A percentile compares a stretch with the other conserved stretches of the same genome.
Evolutionary conservation across 2,329 filamentous ascomycete species (phyloP).

Genomic region (Fusarium pseudocircinatum): DNA sequence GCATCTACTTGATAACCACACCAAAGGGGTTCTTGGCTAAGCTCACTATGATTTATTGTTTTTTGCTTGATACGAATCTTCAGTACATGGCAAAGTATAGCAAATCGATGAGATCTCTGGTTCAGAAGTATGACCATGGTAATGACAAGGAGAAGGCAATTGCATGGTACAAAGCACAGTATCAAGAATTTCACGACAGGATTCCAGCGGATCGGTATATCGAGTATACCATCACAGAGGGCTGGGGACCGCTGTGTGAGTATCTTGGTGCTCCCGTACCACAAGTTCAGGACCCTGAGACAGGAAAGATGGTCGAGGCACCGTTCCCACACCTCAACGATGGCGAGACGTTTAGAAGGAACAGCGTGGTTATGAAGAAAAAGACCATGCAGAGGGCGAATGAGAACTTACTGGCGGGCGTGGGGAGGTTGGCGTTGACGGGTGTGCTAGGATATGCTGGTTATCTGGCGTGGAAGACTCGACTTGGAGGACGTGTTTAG

Average conservation of each 20-base stretch:
- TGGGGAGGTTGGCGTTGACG: conserved; percentile 39
- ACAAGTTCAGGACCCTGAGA: conserved; percentile 43
- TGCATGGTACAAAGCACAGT: conserved; percentile 50
- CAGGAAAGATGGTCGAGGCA: conserved; percentile 45
- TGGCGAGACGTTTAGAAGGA: conserved; percentile 36
- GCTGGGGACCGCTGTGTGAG: conserved; percentile 55
- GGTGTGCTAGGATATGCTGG: conserved; percentile 44
- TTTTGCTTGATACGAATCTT: conserved; percentile 40
- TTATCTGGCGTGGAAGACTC: conserved; percentile 44
- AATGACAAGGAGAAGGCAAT: conserved; percentile 50
- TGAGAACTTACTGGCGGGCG: conserved; percentile 34
- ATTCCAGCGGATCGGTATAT: conserved; percentile 49
- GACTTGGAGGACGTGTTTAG: conserved; percentile 41
- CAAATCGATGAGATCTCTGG: conserved; percentile 39
- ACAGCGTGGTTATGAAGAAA: conserved; percentile 8
- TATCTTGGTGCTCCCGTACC: conserved; percentile 53
- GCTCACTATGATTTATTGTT: conserved; percentile 44
- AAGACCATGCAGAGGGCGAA: conserved; percentile 38
- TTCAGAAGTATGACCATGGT: conserved; percentile 46
- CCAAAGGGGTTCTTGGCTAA: conserved; percentile 37
- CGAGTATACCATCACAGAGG: conserved; percentile 52
- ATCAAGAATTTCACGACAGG: conserved; percentile 48
- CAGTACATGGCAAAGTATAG: conserved; percentile 43
- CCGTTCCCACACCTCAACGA: conserved; percentile 50
- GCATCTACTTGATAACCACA: conserved; percentile 45